Conservation (phyloP, 345 rosid genomes). For the Salix exigua region DNA sequence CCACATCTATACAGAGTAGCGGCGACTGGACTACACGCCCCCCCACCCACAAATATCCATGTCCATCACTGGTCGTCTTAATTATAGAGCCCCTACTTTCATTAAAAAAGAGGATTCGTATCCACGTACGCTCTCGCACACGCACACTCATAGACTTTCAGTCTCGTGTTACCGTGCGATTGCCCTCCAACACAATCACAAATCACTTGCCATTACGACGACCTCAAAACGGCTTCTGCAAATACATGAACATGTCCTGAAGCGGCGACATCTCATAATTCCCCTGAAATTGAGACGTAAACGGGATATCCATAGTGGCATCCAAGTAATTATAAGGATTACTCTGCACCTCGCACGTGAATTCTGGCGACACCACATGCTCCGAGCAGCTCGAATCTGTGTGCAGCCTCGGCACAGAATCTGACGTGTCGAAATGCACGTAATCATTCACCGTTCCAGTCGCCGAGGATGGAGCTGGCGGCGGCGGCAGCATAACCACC, state of each 20-base stretch:
- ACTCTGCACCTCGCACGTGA: slow-evolving; percentile 91
- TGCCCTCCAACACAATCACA: background rate
- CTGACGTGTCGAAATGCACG: slow-evolving; percentile 60
- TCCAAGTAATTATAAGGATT: slow-evolving; percentile 49
- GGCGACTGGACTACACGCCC: background rate
- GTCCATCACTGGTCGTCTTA: background rate
- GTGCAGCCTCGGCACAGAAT: slow-evolving; percentile 77
- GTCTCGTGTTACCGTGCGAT: slow-evolving; percentile 51
- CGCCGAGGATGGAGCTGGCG: slow-evolving; percentile 17
- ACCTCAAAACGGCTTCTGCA: slow-evolving; percentile 48
- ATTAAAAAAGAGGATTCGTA: background rate
- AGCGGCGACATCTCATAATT: slow-evolving; percentile 58
- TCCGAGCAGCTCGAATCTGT: slow-evolving; percentile 82
- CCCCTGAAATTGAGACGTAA: slow-evolving; percentile 34
- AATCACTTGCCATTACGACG: background rate
- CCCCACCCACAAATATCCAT: background rate
- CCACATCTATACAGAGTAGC: no score
- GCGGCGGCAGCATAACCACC: slow-evolving; percentile 20
- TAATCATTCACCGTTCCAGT: slow-evolving; percentile 25
- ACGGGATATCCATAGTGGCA: slow-evolving; percentile 32
- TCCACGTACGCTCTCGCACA: slow-evolving; percentile 3
- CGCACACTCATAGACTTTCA: slow-evolving; percentile 55
- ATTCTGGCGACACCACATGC: slow-evolving; percentile 74
- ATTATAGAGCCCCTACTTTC: no score
- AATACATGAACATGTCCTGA: slow-evolving; percentile 68